These are phyloP conservation scores for Pseudogymnoascus sp. DNA, from an alignment of 2,329 filamentous ascomycete genomes.

Conservation along the genomic window DNA sequence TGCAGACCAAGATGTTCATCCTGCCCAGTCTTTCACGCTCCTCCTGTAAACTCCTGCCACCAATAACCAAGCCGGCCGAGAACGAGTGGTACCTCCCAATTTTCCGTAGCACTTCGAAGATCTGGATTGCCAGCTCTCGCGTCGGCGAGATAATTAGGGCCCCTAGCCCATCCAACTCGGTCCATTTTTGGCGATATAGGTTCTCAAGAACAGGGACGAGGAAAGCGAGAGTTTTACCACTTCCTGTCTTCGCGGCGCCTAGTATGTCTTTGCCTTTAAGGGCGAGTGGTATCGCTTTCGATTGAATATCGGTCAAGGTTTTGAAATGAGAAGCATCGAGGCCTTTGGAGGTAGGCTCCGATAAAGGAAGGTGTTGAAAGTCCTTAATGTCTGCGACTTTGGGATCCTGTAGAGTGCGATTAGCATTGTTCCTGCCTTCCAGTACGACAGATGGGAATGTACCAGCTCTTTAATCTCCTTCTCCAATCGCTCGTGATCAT, in stretches of 20 bases:
- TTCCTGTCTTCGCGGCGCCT: conserved; percentile 90
- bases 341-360: conserved; percentile 67
- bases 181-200: conserved; percentile 80
- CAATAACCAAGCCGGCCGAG: conserved; percentile 87
- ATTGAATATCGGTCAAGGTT: conserved; percentile 83
- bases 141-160: conserved; percentile 91
- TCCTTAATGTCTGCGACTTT: conserved; percentile 37
- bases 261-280: conserved; percentile 82
- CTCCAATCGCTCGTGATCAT: conserved; percentile 24
- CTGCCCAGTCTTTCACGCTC: conserved; percentile 73
- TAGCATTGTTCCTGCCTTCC: conserved; percentile 9
- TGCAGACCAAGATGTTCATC: conserved; percentile 97
- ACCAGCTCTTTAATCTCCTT: conserved; percentile 26
- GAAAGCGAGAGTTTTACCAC: conserved; percentile 91
- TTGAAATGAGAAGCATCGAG: conserved; percentile 84
- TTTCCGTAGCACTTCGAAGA: conserved; percentile 88
- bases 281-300: conserved; percentile 77
- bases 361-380: conserved; percentile 82
- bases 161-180: conserved; percentile 82
- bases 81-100: conserved; percentile 83
- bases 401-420: conserved; percentile 20
- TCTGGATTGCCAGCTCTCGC: conserved; percentile 90
- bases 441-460: conserved; percentile 11
- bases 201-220: conserved; percentile 87
- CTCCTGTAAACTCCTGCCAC: conserved; percentile 82